Evolutionary conservation across 192 early-diverging fungal species (phyloP).

Genomic region (Dissophora ornata): DNA sequence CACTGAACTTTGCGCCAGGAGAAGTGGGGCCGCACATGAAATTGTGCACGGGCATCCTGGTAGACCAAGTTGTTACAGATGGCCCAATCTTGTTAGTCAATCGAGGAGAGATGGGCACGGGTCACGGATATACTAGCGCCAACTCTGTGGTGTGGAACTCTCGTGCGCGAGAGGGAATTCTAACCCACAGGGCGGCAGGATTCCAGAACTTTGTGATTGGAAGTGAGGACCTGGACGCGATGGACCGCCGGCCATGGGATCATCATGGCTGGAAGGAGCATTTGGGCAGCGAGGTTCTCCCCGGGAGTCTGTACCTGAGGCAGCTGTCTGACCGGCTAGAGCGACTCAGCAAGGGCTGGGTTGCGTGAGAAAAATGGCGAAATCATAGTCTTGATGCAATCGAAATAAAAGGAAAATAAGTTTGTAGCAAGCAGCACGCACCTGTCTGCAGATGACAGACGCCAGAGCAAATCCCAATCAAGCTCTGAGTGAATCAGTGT

Average conservation of each 20-base stretch:
- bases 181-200: constrained; percentile 51
- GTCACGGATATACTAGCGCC: constrained; percentile 60
- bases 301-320: constrained; percentile 35
- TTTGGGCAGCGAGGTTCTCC: constrained; percentile 38
- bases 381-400: too few species aligned
- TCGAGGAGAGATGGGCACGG: constrained; percentile 56
- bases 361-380: constrained; percentile 3
- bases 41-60: constrained; percentile 53
- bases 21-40: constrained; percentile 63
- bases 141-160: constrained; percentile 64
- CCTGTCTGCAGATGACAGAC: too few species aligned
- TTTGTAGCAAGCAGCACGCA: too few species aligned
- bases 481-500: too few species aligned
- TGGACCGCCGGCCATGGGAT: constrained; percentile 22
- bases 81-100: constrained; percentile 59
- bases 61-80: constrained; percentile 51
- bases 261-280: constrained; percentile 50
- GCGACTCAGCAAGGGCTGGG: constrained; percentile 20
- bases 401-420: too few species aligned
- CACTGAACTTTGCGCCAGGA: constrained; percentile 39
- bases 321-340: constrained; percentile 28
- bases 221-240: constrained; percentile 27
- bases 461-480: too few species aligned
- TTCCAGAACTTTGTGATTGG: constrained; percentile 61
- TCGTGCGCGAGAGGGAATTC: constrained; percentile 52